Base-by-base conservation (phyloP, 2,329 filamentous ascomycete species). In the Phaeosphaeriaceae sp. region DNA sequence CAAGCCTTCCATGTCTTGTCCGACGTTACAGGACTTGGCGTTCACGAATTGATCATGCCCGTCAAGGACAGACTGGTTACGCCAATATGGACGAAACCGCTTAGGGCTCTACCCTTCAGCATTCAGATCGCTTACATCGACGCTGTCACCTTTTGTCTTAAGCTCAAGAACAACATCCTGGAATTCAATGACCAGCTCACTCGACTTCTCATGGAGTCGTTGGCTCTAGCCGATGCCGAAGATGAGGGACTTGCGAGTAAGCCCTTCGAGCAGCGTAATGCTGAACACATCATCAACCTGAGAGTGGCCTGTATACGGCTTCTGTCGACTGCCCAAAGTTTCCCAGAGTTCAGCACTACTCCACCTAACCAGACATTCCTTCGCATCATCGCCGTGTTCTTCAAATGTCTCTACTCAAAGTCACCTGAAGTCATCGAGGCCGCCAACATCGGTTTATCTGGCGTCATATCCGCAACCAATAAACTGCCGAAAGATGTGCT, bases 111-210 rank as follows among this genome's bases (percentile, higher is more conserved):
- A 60, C 95, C 95, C 0, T 99, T 99, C 73, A 86, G 92, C 5
- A 94, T 92, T 2, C 96, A 99, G 79, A 99, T 99, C 66, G 96
- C 95, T 3, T 98, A 96, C 73, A 97, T 99, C 67, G 96, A 99
- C 75, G 95, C 95, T 1, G 93, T 99, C 73, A 97, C 92, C 0
- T 99, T 96, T 77, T 96, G 96, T 73, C 86, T 99, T 81, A 89
- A 90, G 56, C 84, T 99, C 49, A 94, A 96, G 75, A 88, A 90
- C 49, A 91, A 95, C 64, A 94, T 97, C 70, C 88, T 99, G 24
- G 88, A 89, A 7, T 97, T 98, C 75, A 95, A 97, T 65, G 94
- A 98, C 50, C 89, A 93, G 62, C 84, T 98, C 24, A 96, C 95
- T 66, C 87, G 95, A 46, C 82, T 99, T 44, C 85, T 99, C 58